phyloP scores from a whole-genome alignment of 2,329 filamentous ascomycete species.

The Fusarium sarcochroum region DNA sequence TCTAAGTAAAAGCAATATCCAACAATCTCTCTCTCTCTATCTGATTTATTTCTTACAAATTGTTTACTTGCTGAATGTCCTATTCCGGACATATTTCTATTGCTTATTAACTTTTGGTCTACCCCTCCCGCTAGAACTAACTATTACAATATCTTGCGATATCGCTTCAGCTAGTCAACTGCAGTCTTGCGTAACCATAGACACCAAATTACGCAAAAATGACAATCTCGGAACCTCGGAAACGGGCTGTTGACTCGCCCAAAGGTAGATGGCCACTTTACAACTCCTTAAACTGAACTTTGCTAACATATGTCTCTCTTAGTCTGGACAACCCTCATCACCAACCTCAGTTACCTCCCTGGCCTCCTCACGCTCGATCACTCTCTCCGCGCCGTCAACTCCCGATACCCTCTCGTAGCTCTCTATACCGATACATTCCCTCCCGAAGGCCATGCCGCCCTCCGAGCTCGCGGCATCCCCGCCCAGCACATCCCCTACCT shows the following conservation, averaged over 20 bases:
- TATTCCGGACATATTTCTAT: not conserved
- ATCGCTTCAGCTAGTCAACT: constrained; percentile 1
- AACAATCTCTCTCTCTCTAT: not conserved
- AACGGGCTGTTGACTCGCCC: constrained; percentile 56
- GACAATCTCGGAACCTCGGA: constrained; percentile 36
- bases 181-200: not conserved
- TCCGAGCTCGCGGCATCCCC: constrained; percentile 77
- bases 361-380: constrained; percentile 86
- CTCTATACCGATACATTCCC: constrained; percentile 87
- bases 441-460: constrained; percentile 74
- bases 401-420: constrained; percentile 83
- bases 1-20: not conserved
- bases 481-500: constrained; percentile 80
- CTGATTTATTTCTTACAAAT: not conserved
- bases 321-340: constrained; percentile 93
- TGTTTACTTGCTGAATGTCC: not conserved
- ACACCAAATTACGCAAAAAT: constrained; percentile 32
- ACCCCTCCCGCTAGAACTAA: constrained; percentile 31
- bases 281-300: not conserved
- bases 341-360: constrained; percentile 84
- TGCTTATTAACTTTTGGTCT: constrained; percentile 1
- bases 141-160: not conserved
- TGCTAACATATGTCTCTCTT: constrained; percentile 27
- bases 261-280: constrained; percentile 50
- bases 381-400: constrained; percentile 75